Evolutionary conservation across 108 stramenopile species (phyloP).

Genomic region (Fistulifera solaris): DNA sequence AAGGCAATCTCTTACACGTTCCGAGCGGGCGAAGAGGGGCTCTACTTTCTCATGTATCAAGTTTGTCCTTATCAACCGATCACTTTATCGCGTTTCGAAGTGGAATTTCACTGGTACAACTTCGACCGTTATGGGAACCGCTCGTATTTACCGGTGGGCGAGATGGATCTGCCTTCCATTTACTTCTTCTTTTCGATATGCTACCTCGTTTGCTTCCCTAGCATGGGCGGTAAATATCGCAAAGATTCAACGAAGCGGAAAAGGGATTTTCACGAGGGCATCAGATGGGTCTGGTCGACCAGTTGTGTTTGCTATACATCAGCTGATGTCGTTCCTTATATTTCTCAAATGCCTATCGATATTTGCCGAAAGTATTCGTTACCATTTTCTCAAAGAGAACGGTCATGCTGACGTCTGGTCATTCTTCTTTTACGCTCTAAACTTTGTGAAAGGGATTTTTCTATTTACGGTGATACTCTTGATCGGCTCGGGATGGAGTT

Average conservation of each 20-base stretch:
- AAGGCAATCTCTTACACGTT: conserved; percentile 33
- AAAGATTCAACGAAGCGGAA: conserved; percentile 36
- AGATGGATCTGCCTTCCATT: conserved; percentile 78
- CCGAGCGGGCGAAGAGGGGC: conserved; percentile 52
- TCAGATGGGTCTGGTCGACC: conserved; percentile 12
- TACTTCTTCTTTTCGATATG: conserved; percentile 73
- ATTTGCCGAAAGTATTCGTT: conserved; percentile 82
- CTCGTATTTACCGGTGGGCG: conserved; percentile 89
- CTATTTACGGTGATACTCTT: conserved; percentile 92
- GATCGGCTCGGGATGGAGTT: conserved; percentile 93
- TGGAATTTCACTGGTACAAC: conserved; percentile 84
- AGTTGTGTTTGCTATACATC: conserved; percentile 85
- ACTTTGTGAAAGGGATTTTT: conserved; percentile 40
- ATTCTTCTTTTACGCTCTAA: conserved; percentile 76
- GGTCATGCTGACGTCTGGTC: conserved; percentile 90
- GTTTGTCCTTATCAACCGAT: conserved; percentile 37
- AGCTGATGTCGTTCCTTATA: conserved; percentile 85
- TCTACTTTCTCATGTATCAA: conserved; percentile 89
- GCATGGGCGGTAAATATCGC: conserved; percentile 68
- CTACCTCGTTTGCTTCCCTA: conserved; percentile 48
- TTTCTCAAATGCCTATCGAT: conserved; percentile 74
- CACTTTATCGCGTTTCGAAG: conserved; percentile 54
- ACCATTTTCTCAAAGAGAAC: conserved; percentile 81
- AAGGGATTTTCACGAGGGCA: conserved; percentile 26
- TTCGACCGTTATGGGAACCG: conserved; percentile 49